phyloP scores from a whole-genome alignment of 805 yeast species.

The Grigorovia jiainica region DNA sequence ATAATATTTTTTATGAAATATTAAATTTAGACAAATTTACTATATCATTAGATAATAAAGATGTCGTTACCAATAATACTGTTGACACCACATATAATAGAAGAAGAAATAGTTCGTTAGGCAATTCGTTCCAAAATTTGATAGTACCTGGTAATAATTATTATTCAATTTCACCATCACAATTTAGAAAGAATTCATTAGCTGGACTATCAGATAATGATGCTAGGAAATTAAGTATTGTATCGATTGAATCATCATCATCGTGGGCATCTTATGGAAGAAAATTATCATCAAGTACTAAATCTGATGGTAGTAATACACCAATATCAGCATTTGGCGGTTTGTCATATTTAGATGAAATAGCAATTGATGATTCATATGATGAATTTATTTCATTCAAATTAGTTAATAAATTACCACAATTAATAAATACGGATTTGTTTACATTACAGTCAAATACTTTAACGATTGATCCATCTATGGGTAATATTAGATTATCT shows the following conservation, averaged over 20 bases:
- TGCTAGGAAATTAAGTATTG: constrained; percentile 16
- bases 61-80: neutral
- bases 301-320: neutral
- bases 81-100: neutral
- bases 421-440: constrained; percentile 8
- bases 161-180: constrained; percentile 17
- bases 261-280: neutral
- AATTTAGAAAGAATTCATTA: constrained; percentile 17
- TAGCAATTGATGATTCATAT: constrained; percentile 4
- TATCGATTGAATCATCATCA: constrained; percentile 5
- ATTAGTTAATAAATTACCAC: constrained; percentile 6
- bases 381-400: constrained; percentile 8
- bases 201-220: constrained; percentile 14
- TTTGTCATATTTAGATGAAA: constrained; percentile 1
- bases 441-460: constrained; percentile 2
- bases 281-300: constrained; percentile 10
- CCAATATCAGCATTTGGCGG: neutral
- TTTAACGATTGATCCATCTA: constrained; percentile 9
- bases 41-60: neutral
- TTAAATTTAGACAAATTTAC: neutral
- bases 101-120: neutral
- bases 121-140: neutral
- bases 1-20: neutral
- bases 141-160: neutral
- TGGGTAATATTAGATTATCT: constrained; percentile 3